phyloP scores from a whole-genome alignment of 495 filamentous ascomycete species.

The Articulospora tetracladia region DNA sequence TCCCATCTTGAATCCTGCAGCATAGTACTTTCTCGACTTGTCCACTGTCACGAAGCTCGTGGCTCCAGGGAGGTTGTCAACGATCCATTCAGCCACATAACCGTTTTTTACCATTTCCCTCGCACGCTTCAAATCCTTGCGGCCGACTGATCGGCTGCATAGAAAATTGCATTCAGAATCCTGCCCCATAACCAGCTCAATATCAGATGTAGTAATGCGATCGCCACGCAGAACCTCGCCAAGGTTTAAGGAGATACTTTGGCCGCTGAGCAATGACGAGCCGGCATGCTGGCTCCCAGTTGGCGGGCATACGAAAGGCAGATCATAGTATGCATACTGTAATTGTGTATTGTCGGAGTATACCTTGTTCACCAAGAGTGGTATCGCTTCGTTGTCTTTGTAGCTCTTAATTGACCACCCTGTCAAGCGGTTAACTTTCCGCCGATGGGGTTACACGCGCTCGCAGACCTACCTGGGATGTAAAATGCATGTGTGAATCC shows the following conservation, averaged over 20 bases:
- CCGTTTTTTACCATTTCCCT: conserved; percentile 73
- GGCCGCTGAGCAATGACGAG: conserved; percentile 70
- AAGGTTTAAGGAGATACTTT: conserved; percentile 83
- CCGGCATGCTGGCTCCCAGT: conserved; percentile 65
- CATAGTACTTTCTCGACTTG: conserved; percentile 85
- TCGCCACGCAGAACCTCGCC: conserved; percentile 91
- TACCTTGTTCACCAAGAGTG: conserved; percentile 91
- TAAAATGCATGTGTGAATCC: conserved; percentile 62
- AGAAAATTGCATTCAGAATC: conserved; percentile 74
- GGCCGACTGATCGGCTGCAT: conserved; percentile 64
- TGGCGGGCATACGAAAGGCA: conserved; percentile 87
- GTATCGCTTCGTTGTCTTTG: conserved; percentile 72
- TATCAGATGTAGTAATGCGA: conserved; percentile 85
- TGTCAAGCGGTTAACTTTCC: conserved; percentile 22
- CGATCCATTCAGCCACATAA: conserved; percentile 94
- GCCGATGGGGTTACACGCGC: not conserved
- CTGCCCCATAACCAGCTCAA: conserved; percentile 75
- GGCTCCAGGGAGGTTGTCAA: conserved; percentile 90
- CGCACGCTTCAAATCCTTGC: conserved; percentile 64
- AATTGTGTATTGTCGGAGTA: conserved; percentile 90
- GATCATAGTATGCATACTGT: conserved; percentile 90
- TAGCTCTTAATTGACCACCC: conserved; percentile 81
- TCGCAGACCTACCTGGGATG: conserved; percentile 60
- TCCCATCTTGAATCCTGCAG: conserved; percentile 91
- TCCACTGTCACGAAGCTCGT: conserved; percentile 92